Conservation (phyloP, 352 stramenopile genomes). For the Plasmopara halstedii region DNA sequence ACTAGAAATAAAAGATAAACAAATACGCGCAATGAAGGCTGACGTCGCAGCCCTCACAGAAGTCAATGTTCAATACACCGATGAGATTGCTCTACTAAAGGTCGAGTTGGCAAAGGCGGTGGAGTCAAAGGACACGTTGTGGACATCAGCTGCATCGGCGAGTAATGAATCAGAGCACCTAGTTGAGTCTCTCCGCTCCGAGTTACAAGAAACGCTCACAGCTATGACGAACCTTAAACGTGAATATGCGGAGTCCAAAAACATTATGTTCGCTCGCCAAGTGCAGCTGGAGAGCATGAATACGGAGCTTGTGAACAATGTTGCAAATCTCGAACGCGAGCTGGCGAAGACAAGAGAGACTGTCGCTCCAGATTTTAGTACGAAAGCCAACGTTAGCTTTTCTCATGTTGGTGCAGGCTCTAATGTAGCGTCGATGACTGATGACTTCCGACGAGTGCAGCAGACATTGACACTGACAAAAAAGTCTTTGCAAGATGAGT, state of each 20-base stretch:
- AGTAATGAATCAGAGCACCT: slow-evolving; percentile 64
- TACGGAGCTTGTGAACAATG: slow-evolving; percentile 52
- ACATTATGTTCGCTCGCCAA: slow-evolving; percentile 65
- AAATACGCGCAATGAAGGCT: slow-evolving; percentile 34
- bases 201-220: slow-evolving; percentile 62
- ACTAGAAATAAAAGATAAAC: slow-evolving; percentile 64
- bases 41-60: slow-evolving; percentile 37
- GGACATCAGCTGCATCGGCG: slow-evolving; percentile 54
- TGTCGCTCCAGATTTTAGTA: neutral
- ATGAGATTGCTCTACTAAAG: slow-evolving; percentile 37
- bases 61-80: slow-evolving; percentile 23
- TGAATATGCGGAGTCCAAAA: slow-evolving; percentile 55
- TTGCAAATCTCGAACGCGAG: slow-evolving; percentile 58
- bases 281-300: slow-evolving; percentile 71
- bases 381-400: neutral
- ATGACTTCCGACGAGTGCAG: slow-evolving; percentile 55
- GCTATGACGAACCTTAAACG: slow-evolving; percentile 51
- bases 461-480: slow-evolving; percentile 62
- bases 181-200: slow-evolving; percentile 43
- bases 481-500: slow-evolving; percentile 70
- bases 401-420: slow-evolving; percentile 7
- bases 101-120: slow-evolving; percentile 38
- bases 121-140: slow-evolving; percentile 62
- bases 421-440: slow-evolving; percentile 27
- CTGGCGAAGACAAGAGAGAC: slow-evolving; percentile 37